These are phyloP conservation scores for Eimeria necatrix DNA, from an alignment of 169 alveolate species.

Conservation along the genomic window DNA sequence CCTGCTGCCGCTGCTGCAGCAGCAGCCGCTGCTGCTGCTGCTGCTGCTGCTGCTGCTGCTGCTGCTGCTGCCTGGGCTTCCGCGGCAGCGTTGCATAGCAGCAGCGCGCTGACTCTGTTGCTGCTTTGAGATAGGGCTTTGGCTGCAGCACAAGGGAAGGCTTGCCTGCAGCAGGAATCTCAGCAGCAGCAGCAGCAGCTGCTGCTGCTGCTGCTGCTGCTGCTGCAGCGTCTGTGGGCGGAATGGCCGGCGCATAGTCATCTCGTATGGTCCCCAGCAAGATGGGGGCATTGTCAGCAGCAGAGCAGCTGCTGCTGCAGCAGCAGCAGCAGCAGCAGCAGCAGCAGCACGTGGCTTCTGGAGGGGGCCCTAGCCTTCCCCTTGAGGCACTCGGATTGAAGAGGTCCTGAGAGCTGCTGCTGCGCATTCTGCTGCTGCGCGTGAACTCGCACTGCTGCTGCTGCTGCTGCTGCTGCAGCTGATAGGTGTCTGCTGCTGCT, in stretches of 20 bases:
- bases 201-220: conserved; percentile 20
- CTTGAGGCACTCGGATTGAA: background rate
- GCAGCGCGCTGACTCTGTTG: conserved; percentile 33
- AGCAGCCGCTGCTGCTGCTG: background rate
- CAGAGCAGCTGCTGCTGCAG: background rate
- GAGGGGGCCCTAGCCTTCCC: no score
- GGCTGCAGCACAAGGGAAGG: background rate
- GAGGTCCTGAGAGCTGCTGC: conserved; percentile 2
- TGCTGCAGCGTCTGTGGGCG: background rate
- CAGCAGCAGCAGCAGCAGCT: background rate
- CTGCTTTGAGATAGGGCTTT: conserved; percentile 5
- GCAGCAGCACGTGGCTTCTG: no score
- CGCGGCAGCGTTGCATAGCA: conserved; percentile 37
- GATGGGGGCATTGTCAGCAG: background rate
- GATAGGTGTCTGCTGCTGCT: background rate
- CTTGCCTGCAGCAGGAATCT: background rate
- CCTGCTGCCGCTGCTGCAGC: background rate
- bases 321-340: conserved; percentile 34
- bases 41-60: conserved; percentile 27
- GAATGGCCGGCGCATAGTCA: no score
- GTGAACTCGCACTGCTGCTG: no score
- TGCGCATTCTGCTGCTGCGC: background rate
- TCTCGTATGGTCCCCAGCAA: no score
- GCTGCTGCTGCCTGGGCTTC: background rate
- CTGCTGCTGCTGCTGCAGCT: no score